phyloP scores from a whole-genome alignment of 176 grass and related monocot species.

The barley (Hordeum vulgare) region DNA sequence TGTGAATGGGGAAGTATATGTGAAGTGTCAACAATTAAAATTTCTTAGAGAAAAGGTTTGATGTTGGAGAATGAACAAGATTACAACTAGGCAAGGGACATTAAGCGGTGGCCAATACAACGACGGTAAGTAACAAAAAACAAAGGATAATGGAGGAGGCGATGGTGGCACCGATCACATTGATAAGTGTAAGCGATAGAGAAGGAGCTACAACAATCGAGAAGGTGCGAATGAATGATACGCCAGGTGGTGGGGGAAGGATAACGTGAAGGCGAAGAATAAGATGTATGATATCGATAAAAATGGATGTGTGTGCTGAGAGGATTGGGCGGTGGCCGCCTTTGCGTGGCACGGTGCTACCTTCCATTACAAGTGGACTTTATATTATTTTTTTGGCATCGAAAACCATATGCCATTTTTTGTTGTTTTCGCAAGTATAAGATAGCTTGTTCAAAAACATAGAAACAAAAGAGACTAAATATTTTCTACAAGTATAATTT shows the following conservation, averaged over 20 bases:
- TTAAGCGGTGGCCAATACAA: no score
- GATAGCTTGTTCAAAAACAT: neutral
- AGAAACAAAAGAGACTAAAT: no score
- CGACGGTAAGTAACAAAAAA: no score
- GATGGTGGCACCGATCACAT: neutral
- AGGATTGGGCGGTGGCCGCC: neutral
- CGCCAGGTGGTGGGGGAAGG: neutral
- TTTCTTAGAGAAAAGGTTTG: no score
- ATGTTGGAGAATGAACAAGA: no score
- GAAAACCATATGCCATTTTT: neutral
- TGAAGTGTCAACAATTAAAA: no score
- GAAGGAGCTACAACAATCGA: neutral
- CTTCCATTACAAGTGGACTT: neutral
- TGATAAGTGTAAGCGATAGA: neutral
- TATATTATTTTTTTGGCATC: neutral
- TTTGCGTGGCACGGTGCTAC: neutral
- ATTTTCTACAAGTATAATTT: no score
- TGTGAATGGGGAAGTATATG: no score
- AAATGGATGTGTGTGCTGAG: neutral
- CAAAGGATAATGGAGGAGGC: neutral
- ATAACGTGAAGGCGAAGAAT: neutral
- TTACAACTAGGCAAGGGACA: no score
- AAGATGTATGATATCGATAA: neutral
- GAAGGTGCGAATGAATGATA: neutral
- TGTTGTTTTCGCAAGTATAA: neutral